Evolutionary conservation across 176 grass and related monocot species (phyloP).

Genomic region (Puya raimondii): DNA sequence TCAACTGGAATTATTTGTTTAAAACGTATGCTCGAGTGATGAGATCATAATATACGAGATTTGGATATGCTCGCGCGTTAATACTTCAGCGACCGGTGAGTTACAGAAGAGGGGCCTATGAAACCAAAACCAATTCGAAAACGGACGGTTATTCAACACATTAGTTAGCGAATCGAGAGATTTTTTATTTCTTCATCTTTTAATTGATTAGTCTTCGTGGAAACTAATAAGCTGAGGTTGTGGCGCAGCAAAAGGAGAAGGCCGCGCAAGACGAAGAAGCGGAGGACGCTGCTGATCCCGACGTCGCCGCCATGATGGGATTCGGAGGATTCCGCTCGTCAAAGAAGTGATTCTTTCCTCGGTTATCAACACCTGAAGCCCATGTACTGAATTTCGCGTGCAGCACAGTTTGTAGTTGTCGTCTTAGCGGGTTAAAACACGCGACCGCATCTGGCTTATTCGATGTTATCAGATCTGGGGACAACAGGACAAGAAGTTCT

Average conservation of each 20-base stretch:
- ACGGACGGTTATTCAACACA: no score
- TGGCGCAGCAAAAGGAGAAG: conserved; percentile 48
- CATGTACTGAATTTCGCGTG: not conserved
- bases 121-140: not conserved
- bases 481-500: not conserved
- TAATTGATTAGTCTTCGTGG: no score
- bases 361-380: not conserved
- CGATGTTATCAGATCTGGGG: no score
- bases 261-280: conserved; percentile 56
- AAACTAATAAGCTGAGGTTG: not conserved
- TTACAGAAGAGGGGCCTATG: no score
- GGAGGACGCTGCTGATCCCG: conserved; percentile 60
- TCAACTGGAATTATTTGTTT: not conserved
- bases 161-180: no score
- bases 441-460: no score
- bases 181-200: no score
- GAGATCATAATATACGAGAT: no score
- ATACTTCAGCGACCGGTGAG: no score
- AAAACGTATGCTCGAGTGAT: no score
- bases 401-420: not conserved
- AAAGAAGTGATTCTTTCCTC: conserved; percentile 38
- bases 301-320: conserved; percentile 72
- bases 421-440: not conserved
- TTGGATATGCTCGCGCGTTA: no score
- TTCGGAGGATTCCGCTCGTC: conserved; percentile 64